Conservation (phyloP, 2,329 filamentous ascomycete species). For the Sporothrix dimorphospora region DNA sequence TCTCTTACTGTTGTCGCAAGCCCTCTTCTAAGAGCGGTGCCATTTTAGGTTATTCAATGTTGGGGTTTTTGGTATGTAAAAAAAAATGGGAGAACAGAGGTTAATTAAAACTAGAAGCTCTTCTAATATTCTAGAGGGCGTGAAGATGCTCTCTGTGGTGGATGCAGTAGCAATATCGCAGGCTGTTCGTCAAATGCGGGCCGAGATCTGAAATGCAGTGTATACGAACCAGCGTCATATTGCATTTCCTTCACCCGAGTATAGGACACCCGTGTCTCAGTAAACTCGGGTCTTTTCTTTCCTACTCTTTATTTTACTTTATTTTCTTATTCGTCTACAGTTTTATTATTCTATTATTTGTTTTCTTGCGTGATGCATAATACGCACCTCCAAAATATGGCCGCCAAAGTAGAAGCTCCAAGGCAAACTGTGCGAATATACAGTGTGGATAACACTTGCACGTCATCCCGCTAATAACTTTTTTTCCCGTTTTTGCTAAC, state of each 20-base stretch:
- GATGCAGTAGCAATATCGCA: too few species aligned
- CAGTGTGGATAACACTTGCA: not conserved
- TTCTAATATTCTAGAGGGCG: too few species aligned
- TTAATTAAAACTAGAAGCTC: too few species aligned
- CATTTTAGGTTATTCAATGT: too few species aligned
- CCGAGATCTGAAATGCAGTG: not conserved
- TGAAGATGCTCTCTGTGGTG: too few species aligned
- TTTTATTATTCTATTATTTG: not conserved
- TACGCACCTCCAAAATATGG: not conserved
- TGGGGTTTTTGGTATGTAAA: too few species aligned
- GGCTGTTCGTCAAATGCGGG: too few species aligned
- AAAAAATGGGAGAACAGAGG: too few species aligned
- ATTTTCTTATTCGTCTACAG: not conserved
- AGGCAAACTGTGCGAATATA: not conserved
- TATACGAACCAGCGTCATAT: not conserved
- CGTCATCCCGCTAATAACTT: conserved; percentile 26
- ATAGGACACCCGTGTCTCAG: not conserved
- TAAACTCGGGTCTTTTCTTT: not conserved
- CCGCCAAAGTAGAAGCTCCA: not conserved
- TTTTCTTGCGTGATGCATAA: not conserved
- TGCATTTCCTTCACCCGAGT: not conserved
- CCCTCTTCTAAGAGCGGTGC: too few species aligned
- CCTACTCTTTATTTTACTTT: not conserved
- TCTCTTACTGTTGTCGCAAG: too few species aligned
- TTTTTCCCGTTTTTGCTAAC: conserved; percentile 17